phyloP scores from a whole-genome alignment of 306 rosid genomes.

The Lathyrus oleraceus region DNA sequence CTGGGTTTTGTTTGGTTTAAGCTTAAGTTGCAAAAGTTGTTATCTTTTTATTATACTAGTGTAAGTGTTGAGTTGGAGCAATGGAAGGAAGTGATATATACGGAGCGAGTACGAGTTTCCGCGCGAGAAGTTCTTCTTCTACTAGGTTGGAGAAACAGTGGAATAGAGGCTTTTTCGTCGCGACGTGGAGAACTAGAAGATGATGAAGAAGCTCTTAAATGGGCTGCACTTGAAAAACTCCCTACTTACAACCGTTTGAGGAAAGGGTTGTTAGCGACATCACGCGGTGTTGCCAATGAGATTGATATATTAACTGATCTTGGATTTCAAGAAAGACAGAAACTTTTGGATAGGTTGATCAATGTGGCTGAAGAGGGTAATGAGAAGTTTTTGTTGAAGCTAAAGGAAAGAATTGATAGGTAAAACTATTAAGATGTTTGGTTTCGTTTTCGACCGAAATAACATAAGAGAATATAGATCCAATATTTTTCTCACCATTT shows the following conservation, averaged over 20 bases:
- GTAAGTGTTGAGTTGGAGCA: not conserved
- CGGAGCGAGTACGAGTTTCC: conserved; percentile 37
- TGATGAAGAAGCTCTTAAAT: conserved; percentile 75
- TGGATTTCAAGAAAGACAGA: conserved; percentile 40
- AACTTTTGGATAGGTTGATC: conserved; percentile 48
- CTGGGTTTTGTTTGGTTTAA: not conserved
- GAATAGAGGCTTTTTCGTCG: conserved; percentile 48
- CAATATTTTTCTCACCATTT: not conserved
- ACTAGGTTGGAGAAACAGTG: conserved; percentile 50
- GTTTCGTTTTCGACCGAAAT: not conserved
- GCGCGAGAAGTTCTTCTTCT: conserved; percentile 31
- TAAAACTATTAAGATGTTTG: not conserved
- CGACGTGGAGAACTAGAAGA: conserved; percentile 52
- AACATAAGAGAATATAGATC: not conserved
- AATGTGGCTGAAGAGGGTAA: conserved; percentile 55
- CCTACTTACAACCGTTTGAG: conserved; percentile 74
- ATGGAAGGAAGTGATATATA: conserved; percentile 34
- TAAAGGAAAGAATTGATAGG: conserved; percentile 64
- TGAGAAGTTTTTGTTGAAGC: conserved; percentile 55
- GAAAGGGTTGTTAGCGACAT: conserved; percentile 58
- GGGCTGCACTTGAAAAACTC: conserved; percentile 78
- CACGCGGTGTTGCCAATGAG: conserved; percentile 52
- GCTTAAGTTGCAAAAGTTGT: too few species aligned
- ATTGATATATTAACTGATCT: conserved; percentile 51
- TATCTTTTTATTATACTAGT: not conserved